Conservation (phyloP, 2,329 filamentous ascomycete species). For the Herpotrichia juniperi region DNA sequence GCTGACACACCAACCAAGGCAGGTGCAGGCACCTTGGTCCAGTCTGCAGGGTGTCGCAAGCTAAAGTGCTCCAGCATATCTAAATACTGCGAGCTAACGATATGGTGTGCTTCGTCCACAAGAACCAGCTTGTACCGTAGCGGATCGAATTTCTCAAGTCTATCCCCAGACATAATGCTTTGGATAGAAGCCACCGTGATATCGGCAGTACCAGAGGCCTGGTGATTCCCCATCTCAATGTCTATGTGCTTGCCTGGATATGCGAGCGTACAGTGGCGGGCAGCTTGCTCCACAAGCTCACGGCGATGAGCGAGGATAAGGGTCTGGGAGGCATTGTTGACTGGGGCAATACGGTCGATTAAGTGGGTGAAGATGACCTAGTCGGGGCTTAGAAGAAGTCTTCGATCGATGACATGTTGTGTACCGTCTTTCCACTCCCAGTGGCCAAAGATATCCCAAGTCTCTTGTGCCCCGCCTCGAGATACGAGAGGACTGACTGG, state of each 20-base stretch:
- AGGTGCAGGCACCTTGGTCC: constrained; percentile 32
- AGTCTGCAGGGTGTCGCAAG: constrained; percentile 59
- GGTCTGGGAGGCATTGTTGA: constrained; percentile 70
- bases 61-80: constrained; percentile 79
- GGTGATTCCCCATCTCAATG: constrained; percentile 84
- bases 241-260: constrained; percentile 85
- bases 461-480: constrained; percentile 75
- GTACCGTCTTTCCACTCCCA: constrained; percentile 84
- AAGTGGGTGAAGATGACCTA: constrained; percentile 96
- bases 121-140: constrained; percentile 83
- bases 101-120: constrained; percentile 97
- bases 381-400: not conserved
- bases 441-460: constrained; percentile 87
- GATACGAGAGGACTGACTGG: constrained; percentile 73
- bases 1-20: constrained; percentile 90
- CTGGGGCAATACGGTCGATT: constrained; percentile 74
- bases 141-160: constrained; percentile 84
- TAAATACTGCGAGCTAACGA: constrained; percentile 83
- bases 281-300: constrained; percentile 94
- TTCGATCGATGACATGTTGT: constrained; percentile 21
- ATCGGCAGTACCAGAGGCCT: constrained; percentile 81
- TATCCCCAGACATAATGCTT: constrained; percentile 77
- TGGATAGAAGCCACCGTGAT: constrained; percentile 92
- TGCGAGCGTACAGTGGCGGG: constrained; percentile 77
- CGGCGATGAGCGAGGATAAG: constrained; percentile 90